These are phyloP conservation scores for Austroboletus niveus DNA, from an alignment of 1,284 basidiomycete species.

Conservation along the genomic window DNA sequence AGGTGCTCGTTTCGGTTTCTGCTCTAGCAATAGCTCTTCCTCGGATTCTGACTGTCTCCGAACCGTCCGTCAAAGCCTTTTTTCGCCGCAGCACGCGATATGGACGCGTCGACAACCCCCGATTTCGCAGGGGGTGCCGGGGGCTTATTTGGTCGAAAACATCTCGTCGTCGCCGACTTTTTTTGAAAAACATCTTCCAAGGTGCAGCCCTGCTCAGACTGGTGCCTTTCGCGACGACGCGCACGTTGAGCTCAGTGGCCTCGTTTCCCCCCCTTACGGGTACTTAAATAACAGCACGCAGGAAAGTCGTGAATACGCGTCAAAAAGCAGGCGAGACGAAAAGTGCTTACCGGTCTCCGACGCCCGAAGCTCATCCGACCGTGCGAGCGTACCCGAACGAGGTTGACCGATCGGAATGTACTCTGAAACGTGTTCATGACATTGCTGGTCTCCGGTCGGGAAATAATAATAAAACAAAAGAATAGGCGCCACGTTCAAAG, in stretches of 20 bases:
- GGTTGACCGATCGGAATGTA: constrained; percentile 80
- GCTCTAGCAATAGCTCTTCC: constrained; percentile 32
- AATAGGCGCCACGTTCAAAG: too few species aligned
- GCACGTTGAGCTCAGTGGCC: constrained; percentile 74
- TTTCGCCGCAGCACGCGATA: constrained; percentile 28
- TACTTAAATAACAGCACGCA: not conserved
- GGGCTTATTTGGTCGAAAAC: constrained; percentile 54
- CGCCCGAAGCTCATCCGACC: constrained; percentile 64
- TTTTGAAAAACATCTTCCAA: constrained; percentile 75
- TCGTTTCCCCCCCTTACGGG: constrained; percentile 51
- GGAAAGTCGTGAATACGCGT: not conserved
- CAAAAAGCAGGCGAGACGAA: not conserved
- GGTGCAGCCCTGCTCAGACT: constrained; percentile 68
- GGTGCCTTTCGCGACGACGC: constrained; percentile 82
- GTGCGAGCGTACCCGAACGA: constrained; percentile 71
- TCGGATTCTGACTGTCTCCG: constrained; percentile 47
- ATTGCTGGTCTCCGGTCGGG: constrained; percentile 66
- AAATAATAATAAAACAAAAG: too few species aligned
- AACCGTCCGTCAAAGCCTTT: constrained; percentile 32
- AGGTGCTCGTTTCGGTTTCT: constrained; percentile 25
- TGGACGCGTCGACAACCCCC: constrained; percentile 1
- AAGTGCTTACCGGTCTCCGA: constrained; percentile 55
- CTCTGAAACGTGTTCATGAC: constrained; percentile 75
- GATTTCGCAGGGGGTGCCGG: constrained; percentile 11
- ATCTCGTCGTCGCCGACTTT: constrained; percentile 46